Evolutionary conservation across 176 grass and related monocot species (phyloP).

Genomic region (Cocos nucifera): DNA sequence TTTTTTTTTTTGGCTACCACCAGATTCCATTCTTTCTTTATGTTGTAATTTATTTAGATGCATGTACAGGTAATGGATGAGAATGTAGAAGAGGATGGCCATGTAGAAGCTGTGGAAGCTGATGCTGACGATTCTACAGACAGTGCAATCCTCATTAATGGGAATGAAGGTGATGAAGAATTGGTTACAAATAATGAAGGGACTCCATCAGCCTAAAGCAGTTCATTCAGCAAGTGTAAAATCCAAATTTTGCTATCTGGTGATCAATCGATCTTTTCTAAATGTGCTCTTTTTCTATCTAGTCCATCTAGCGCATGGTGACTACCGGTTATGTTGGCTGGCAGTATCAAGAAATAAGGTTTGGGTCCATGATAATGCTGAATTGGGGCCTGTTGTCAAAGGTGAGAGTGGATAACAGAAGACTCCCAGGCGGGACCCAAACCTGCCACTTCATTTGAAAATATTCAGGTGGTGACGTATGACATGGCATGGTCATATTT

Average conservation of each 20-base stretch:
- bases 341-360: too few species aligned
- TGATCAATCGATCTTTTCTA: conserved; percentile 10
- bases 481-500: too few species aligned
- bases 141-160: conserved; percentile 63
- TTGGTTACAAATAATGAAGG: conserved; percentile 49
- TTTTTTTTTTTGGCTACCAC: neutral
- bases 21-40: neutral
- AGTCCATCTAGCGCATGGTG: too few species aligned
- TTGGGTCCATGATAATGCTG: too few species aligned
- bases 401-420: too few species aligned
- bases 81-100: conserved; percentile 37
- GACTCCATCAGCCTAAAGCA: conserved; percentile 9
- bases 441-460: too few species aligned
- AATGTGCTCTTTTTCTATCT: too few species aligned
- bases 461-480: too few species aligned
- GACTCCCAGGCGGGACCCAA: too few species aligned
- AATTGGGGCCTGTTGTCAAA: too few species aligned
- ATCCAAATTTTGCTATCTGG: conserved; percentile 20
- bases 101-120: conserved; percentile 57
- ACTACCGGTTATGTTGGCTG: too few species aligned
- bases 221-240: conserved; percentile 6
- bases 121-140: conserved; percentile 61
- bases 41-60: neutral
- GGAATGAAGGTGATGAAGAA: conserved; percentile 84
- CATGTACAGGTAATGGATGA: conserved; percentile 29